Evolutionary conservation across 2,329 filamentous ascomycete species (phyloP), one percentile per base, ranked within the genome.

Genomic region (Cadophora gregata): DNA sequence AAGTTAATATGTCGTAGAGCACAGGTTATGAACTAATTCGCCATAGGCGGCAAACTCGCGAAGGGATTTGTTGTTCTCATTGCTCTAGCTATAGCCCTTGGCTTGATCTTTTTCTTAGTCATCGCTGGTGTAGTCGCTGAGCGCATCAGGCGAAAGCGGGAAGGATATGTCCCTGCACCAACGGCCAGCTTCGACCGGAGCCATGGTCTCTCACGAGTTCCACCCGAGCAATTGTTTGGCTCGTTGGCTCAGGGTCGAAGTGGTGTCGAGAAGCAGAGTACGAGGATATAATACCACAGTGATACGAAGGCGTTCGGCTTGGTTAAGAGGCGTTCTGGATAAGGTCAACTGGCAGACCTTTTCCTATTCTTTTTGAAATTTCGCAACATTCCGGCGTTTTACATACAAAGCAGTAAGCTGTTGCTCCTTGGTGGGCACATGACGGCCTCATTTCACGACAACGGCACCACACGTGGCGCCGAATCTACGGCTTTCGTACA

Each of bases 31-130:
- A 45, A 55, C 45, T 62, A 48, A 59, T 10, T n/a, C 25, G 61
- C 29, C 66, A 65, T 66, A 85, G 85, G 79, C 68, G 81, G 82
- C 59, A 84, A 88, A 72, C 83, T 96, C 73, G 88, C 90, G 12
- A 81, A 92, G 53, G 93, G 91, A 56, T 91, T 93, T 69, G 85
- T 96, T 64, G 90, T 96, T 47, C 86, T 96, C 14, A 95, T 96
- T 70, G 89, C 88, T 24, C 86, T 96, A 42, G 93, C 88, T 64
- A 92, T 96, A 67, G 86, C 93, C 1, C 86, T 96, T 1, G 91
- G 83, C 31, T 81, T 95, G 67, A 92, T 93, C 74, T 90, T 95
- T 78, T 80, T 95, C 55, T 84, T 96, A 62, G 91, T 96, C 62
- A 84, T 92, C 59, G 86, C 86, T 24, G 93, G 93, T 70, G 87